Base-by-base conservation (phyloP, 768 basidiomycete species). In the Saitozyma sp. region DNA sequence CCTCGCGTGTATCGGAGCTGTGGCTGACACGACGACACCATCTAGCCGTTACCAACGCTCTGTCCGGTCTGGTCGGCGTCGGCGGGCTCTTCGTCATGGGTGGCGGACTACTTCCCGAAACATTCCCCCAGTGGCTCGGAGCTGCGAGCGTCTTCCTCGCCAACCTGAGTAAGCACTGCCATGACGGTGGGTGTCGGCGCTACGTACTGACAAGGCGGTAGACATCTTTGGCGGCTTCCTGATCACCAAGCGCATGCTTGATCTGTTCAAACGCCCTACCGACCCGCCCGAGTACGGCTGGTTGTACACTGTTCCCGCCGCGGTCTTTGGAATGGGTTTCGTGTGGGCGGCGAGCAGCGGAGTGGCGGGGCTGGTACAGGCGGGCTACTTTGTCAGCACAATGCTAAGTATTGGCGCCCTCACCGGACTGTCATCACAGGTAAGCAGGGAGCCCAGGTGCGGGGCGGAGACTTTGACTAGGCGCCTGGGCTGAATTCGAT, bases 41-140 rank as follows among this genome's bases (percentile, higher is more conserved):
- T 46, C 42, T 20, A 70, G 69, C 89, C 9, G 91, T 92, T 7
- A 92, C 90, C 11, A 92, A 92, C 71, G 90, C 91, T 3, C 89
- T 91, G 50, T 92, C 90, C 19, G 90, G 90, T 80, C 85, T 88
- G 86, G 89, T 91, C 57, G 90, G 90, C 45, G 81, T 91, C 42
- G 91, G 90, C 16, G 91, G 91, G 43, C 82, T 93, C 75, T 92
- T 91, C 73, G 85, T 93, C 45, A 92, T 93, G 91, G 91, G 91
- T 50, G 91, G 91, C 41, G 88, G 91, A 2, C 90, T 87, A 75
- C 70, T 91, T 11, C 91, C 91, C 16, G 87, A 86, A 49, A 92
- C 91, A 0, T 81, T 90, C 64, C 87, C 91, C 54, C 91, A 93
- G 79, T 81, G 82, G 11, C 82, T 93, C 13, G 91, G 90, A 62